Conservation (phyloP, 768 basidiomycete species). For the Tubosaeta brunneosetosa region DNA sequence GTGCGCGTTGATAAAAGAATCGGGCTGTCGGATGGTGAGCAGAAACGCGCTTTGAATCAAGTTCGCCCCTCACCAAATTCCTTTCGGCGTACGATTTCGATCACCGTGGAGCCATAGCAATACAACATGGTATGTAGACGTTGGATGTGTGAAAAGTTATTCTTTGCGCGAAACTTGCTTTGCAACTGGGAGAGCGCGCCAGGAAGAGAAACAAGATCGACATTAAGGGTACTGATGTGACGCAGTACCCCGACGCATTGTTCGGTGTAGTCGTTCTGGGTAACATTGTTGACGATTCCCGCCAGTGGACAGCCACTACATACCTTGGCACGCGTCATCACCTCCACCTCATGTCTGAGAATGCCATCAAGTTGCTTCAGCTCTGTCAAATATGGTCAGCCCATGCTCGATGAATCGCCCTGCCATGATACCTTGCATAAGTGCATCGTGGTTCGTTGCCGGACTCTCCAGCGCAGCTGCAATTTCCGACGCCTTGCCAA, state of each 20-base stretch:
- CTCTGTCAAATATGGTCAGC: slow-evolving; percentile 38
- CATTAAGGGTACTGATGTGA: slow-evolving; percentile 76
- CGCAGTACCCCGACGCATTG: slow-evolving; percentile 64
- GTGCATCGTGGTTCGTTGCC: slow-evolving; percentile 43
- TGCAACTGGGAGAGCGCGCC: slow-evolving; percentile 61
- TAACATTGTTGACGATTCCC: background rate
- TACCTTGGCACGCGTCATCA: slow-evolving; percentile 55
- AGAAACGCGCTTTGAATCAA: background rate
- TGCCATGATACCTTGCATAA: slow-evolving; percentile 46
- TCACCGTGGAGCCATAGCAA: slow-evolving; percentile 85
- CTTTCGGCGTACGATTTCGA: slow-evolving; percentile 87
- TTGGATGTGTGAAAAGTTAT: slow-evolving; percentile 86
- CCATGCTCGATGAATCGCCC: background rate
- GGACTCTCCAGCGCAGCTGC: slow-evolving; percentile 54
- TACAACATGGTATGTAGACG: slow-evolving; percentile 87
- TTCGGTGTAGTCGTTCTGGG: slow-evolving; percentile 67
- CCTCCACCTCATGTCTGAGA: slow-evolving; percentile 57
- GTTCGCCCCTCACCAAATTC: slow-evolving; percentile 64
- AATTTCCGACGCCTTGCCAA: slow-evolving; percentile 51
- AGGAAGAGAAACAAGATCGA: slow-evolving; percentile 73
- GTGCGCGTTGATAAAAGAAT: slow-evolving; percentile 78
- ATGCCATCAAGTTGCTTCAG: slow-evolving; percentile 58
- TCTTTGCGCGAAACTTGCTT: slow-evolving; percentile 66
- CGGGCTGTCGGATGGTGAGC: slow-evolving; percentile 42
- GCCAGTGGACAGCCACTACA: background rate